A percentile compares a stretch with the other conserved stretches of the same genome.
Evolutionary conservation across 2,329 filamentous ascomycete species (phyloP).

Genomic region (Aspergillus nomiae): DNA sequence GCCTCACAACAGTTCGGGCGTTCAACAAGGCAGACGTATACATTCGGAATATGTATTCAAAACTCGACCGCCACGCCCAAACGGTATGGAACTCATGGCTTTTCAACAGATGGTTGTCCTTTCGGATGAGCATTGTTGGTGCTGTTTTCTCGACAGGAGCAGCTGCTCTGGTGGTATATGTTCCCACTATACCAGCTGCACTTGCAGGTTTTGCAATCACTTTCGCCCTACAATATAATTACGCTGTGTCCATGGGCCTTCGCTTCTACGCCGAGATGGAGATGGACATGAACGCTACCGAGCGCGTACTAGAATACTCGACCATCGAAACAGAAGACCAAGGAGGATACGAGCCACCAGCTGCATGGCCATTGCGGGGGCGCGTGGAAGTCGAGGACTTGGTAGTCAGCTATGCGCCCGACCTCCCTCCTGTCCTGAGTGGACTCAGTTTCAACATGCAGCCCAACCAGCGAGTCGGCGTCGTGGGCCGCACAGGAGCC

Average conservation of each 20-base stretch:
- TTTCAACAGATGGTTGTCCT: conserved; percentile 76
- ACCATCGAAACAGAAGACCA: conserved; percentile 68
- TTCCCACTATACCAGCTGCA: conserved; percentile 65
- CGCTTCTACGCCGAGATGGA: conserved; percentile 72
- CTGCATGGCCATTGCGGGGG: conserved; percentile 74
- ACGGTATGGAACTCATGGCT: conserved; percentile 69
- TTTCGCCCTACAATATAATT: conserved; percentile 72
- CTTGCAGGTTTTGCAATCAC: conserved; percentile 75
- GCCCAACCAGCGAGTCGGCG: conserved; percentile 27
- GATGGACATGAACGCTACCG: conserved; percentile 76
- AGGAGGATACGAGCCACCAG: conserved; percentile 62
- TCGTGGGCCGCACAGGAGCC: conserved; percentile 33
- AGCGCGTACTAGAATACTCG: conserved; percentile 75
- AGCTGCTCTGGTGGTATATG: conserved; percentile 64
- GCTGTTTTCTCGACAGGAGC: conserved; percentile 69
- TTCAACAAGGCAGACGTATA: conserved; percentile 70
- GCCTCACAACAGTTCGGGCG: conserved; percentile 74
- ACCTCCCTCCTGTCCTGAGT: conserved; percentile 54
- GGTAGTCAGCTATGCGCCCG: conserved; percentile 69
- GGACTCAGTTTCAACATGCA: conserved; percentile 24
- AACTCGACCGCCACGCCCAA: conserved; percentile 67
- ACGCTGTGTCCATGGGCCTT: conserved; percentile 67
- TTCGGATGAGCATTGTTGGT: conserved; percentile 73
- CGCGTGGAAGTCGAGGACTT: conserved; percentile 71
- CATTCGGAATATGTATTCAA: conserved; percentile 66